These are phyloP conservation scores for Fragaria iinumae DNA, from an alignment of 306 rosid genomes.

Conservation along the genomic window DNA sequence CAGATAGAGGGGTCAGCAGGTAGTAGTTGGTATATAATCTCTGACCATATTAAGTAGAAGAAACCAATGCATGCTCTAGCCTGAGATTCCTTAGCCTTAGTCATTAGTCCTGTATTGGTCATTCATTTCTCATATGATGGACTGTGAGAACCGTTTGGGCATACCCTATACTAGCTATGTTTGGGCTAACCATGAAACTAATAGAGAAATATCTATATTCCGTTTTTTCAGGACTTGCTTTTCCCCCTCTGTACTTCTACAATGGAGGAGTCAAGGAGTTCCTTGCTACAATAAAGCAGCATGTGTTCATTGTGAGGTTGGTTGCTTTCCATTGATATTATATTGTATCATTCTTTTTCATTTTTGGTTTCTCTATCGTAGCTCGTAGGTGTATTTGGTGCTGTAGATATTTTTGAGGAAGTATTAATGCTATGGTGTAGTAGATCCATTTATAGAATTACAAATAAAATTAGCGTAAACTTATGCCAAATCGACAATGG, in stretches of 20 bases:
- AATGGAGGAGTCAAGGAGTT: conserved; percentile 98
- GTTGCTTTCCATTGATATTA: conserved; percentile 23
- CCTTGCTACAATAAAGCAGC: conserved; percentile 90
- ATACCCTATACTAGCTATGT: not conserved
- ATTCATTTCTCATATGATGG: not conserved
- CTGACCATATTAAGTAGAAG: not conserved
- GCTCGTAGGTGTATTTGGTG: not conserved
- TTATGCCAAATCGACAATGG: too few relatives aligned
- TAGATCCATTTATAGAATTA: not conserved
- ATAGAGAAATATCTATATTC: not conserved
- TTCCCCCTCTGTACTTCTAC: conserved; percentile 89
- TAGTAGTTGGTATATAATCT: not conserved
- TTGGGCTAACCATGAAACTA: not conserved
- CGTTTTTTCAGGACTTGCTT: conserved; percentile 74
- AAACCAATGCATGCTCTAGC: not conserved
- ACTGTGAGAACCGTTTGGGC: not conserved
- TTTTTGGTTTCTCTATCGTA: not conserved
- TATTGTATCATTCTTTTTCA: not conserved
- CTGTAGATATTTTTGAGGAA: too few relatives aligned
- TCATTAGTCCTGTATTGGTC: not conserved
- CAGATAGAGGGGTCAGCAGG: not conserved
- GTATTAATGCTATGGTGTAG: not conserved
- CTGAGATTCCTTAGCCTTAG: not conserved
- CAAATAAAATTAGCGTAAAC: not conserved
- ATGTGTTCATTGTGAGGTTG: conserved; percentile 86